These are phyloP conservation scores for Beta lomatogona DNA, from an alignment of 179 eudicot species.

Conservation along the genomic window DNA sequence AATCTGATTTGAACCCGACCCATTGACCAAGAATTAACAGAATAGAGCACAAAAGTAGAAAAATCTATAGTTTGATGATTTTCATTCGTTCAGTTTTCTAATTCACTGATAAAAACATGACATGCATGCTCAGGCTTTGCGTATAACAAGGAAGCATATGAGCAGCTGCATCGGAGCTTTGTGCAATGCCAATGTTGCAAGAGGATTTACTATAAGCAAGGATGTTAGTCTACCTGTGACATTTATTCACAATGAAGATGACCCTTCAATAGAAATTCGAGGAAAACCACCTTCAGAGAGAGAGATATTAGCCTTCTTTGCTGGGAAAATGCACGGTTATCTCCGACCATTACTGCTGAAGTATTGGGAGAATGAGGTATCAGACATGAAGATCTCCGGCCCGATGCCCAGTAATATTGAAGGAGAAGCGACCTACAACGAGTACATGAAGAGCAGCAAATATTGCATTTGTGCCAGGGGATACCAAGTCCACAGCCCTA, in stretches of 20 bases:
- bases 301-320: conserved; percentile 65
- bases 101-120: background rate
- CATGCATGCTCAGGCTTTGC: conserved; percentile 46
- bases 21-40: too few species aligned
- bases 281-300: conserved; percentile 66
- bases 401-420: conserved; percentile 56
- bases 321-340: conserved; percentile 75
- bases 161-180: conserved; percentile 60
- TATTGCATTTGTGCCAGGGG: conserved; percentile 40
- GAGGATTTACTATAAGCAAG: conserved; percentile 64
- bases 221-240: conserved; percentile 72
- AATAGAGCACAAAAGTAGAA: too few species aligned
- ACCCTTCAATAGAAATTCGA: conserved; percentile 55
- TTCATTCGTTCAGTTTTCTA: background rate
- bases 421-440: conserved; percentile 35
- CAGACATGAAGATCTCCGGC: conserved; percentile 71
- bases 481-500: conserved; percentile 34
- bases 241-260: conserved; percentile 48
- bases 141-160: conserved; percentile 45
- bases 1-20: too few species aligned
- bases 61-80: background rate
- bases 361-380: conserved; percentile 58
- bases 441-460: conserved; percentile 37
- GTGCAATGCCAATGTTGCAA: conserved; percentile 64
- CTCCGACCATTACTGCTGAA: conserved; percentile 60